A percentile compares a stretch with the other conserved stretches of the same genome.
These are phyloP conservation scores for Leccinum truebloodii DNA, from an alignment of 768 basidiomycete species.

Conservation along the genomic window DNA sequence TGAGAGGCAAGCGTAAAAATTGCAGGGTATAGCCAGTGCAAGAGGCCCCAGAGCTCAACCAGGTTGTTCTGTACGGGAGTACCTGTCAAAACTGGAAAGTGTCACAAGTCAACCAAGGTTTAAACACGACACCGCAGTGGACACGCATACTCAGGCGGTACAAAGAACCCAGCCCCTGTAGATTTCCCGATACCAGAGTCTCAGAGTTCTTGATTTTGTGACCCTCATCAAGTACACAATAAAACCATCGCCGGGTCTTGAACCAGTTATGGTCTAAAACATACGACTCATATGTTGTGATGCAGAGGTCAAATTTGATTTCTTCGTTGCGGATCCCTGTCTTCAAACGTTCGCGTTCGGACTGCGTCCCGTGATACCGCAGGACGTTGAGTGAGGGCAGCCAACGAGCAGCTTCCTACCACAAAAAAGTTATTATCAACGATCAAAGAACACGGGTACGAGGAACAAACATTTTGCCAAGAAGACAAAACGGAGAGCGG, in stretches of 20 bases:
- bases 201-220: constrained; percentile 74
- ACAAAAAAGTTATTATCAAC: background rate
- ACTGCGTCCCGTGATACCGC: constrained; percentile 60
- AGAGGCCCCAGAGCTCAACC: constrained; percentile 54
- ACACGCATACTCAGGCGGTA: constrained; percentile 51
- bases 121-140: background rate
- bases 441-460: background rate
- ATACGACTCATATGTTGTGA: constrained; percentile 72
- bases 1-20: constrained; percentile 53
- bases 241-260: constrained; percentile 58
- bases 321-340: constrained; percentile 38
- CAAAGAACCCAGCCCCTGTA: constrained; percentile 56
- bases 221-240: constrained; percentile 64
- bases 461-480: constrained; percentile 47
- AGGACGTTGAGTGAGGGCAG: constrained; percentile 50
- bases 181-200: constrained; percentile 50
- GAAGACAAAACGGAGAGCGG: constrained; percentile 67
- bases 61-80: constrained; percentile 74
- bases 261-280: constrained; percentile 59
- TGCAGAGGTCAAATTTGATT: constrained; percentile 46
- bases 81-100: constrained; percentile 58
- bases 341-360: constrained; percentile 59
- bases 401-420: constrained; percentile 56
- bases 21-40: constrained; percentile 56
- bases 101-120: background rate